Percentiles rank a stretch among this genome's conserved stretches.
Evolutionary conservation across 495 filamentous ascomycete genomes (phyloP).

Genomic region (Talaromyces liani): DNA sequence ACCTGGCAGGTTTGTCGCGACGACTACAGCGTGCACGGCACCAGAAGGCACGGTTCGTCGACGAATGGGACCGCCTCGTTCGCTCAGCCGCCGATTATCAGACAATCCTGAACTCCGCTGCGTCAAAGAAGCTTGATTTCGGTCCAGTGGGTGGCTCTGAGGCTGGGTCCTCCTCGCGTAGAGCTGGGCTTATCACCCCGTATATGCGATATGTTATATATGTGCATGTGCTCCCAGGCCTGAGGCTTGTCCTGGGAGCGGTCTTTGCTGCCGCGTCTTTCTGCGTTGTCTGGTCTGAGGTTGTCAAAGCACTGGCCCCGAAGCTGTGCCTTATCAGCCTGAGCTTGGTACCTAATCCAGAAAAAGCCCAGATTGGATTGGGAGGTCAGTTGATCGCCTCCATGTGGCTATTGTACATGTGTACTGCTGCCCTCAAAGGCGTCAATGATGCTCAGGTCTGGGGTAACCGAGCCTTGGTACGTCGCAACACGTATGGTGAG

Average conservation of each 20-base stretch:
- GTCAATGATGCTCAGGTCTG: conserved; percentile 88
- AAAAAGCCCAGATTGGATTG: conserved; percentile 65
- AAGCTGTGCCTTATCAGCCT: conserved; percentile 74
- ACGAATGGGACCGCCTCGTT: conserved; percentile 78
- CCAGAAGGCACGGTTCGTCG: conserved; percentile 69
- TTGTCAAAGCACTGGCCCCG: conserved; percentile 70
- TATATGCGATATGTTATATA: conserved; percentile 77
- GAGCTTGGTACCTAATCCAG: conserved; percentile 73
- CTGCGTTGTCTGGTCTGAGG: conserved; percentile 85
- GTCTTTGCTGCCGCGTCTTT: conserved; percentile 67
- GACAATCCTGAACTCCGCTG: conserved; percentile 74
- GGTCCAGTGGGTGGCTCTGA: conserved; percentile 36
- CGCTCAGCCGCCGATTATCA: conserved; percentile 66
- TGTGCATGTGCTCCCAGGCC: conserved; percentile 57
- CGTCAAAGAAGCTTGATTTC: conserved; percentile 74
- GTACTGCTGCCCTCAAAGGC: conserved; percentile 71
- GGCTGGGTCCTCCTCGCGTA: conserved; percentile 48
- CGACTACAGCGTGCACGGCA: conserved; percentile 75
- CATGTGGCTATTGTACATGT: conserved; percentile 92
- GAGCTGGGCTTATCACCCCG: conserved; percentile 61
- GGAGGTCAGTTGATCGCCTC: conserved; percentile 77
- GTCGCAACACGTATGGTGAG: conserved; percentile 82
- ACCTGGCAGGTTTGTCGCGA: conserved; percentile 81
- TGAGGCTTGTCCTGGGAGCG: conserved; percentile 52
- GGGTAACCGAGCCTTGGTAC: conserved; percentile 86